phyloP scores from a whole-genome alignment of 2,329 filamentous ascomycete species.

The Didymella segeticola region DNA sequence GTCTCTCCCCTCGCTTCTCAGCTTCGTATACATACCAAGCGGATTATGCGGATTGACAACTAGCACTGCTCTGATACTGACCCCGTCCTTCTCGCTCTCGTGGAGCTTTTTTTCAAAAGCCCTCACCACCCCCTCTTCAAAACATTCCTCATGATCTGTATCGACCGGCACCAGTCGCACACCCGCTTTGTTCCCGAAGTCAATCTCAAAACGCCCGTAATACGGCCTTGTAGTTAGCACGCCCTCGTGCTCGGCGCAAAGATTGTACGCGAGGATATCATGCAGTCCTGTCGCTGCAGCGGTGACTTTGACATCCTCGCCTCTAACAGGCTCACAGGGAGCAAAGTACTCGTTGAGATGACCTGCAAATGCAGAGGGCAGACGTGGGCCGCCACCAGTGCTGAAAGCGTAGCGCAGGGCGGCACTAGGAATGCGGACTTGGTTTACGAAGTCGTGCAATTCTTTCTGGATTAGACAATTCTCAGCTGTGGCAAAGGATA shows the following conservation, averaged over 20 bases:
- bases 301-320: constrained; percentile 50
- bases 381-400: not conserved
- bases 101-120: not conserved
- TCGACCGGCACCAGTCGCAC: constrained; percentile 22
- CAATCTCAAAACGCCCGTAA: constrained; percentile 58
- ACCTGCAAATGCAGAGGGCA: not conserved
- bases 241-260: constrained; percentile 55
- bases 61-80: not conserved
- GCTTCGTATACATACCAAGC: not conserved
- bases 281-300: constrained; percentile 53
- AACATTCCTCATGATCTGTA: constrained; percentile 24
- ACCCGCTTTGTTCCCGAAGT: constrained; percentile 55
- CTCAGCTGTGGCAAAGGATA: constrained; percentile 61
- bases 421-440: not conserved
- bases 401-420: constrained; percentile 1
- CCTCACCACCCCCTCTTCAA: not conserved
- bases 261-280: constrained; percentile 52
- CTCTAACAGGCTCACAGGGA: constrained; percentile 31
- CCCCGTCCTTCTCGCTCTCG: not conserved
- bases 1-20: too few species aligned
- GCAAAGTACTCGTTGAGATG: constrained; percentile 6
- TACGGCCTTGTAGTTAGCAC: constrained; percentile 56
- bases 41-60: constrained; percentile 9
- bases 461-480: constrained; percentile 59
- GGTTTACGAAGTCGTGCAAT: constrained; percentile 36